Evolutionary conservation across 768 basidiomycete species (phyloP), one percentile per base, ranked within the genome.

Genomic region (Mycena rosella): DNA sequence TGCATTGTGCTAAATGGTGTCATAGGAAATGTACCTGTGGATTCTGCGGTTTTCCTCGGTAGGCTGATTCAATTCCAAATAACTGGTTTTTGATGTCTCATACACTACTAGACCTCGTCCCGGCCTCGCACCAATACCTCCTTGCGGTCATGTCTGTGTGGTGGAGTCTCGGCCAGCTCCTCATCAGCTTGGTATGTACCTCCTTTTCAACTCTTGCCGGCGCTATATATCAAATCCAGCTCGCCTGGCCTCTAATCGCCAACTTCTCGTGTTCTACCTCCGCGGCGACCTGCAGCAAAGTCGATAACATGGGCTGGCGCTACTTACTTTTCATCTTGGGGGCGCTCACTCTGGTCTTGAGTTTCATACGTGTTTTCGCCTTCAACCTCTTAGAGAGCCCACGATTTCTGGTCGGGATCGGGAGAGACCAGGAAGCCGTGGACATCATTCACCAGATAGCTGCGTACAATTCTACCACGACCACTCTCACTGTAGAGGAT

Each of bases 121-220:
- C 92, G 0, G 85, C 86, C 3, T 86, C 87, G 1, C 91, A 93
- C 67, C 93, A 94, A 72, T 93, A 92, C 72, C 82, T 94, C 5
- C 80, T 94, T 36, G 92, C 92, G 0, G 79, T 93, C 17, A 82
- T 94, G 20, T 92, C 91, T 0, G 86, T 93, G 40, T 94, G 90
- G 89, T 94, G 93, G 93, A 89, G 90, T 7, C 82, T 93, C 36
- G 91, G 91, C 3, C 92, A 93, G 74, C 83, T 93, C 0, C 74
- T 91, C 53, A 89, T 87, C 26, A 82, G 79, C 68, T 68, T 86
- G 54, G 82, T 81, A 61, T 36, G 59, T n/a, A 45, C 54, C 44
- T 20, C 36, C 47, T 44, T 29, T 55, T 49, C 44, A 42, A 34
- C 36, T 30, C 54, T 26, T n/a, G 38, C 18, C 24, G 24, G 14